Conservation (phyloP, 495 filamentous ascomycete genomes). For the Trichoderma asperelloides region DNA sequence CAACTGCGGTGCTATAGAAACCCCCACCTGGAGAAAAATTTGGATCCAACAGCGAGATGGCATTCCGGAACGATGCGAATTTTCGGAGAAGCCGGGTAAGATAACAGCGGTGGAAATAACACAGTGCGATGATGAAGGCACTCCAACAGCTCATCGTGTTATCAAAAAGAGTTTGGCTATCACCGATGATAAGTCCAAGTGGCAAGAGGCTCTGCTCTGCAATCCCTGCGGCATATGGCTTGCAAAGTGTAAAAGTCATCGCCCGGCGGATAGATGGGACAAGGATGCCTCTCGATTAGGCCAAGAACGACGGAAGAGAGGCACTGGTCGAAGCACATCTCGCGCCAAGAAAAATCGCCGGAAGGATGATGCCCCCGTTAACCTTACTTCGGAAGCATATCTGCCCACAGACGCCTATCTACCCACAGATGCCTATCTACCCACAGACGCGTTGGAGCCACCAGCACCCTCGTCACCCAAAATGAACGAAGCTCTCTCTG, state of each 20-base stretch:
- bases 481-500: neutral
- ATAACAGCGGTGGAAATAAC: slow-evolving; percentile 58
- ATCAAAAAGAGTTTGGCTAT: slow-evolving; percentile 65
- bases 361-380: slow-evolving; percentile 31
- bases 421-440: too few species aligned
- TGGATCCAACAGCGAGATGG: slow-evolving; percentile 62
- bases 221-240: slow-evolving; percentile 97
- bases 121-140: slow-evolving; percentile 49
- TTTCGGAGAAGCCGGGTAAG: slow-evolving; percentile 55
- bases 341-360: slow-evolving; percentile 36
- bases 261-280: slow-evolving; percentile 76
- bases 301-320: slow-evolving; percentile 38
- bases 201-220: slow-evolving; percentile 66
- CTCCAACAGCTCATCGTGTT: slow-evolving; percentile 53
- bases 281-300: slow-evolving; percentile 47
- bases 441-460: slow-evolving; percentile 34
- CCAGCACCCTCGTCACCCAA: slow-evolving; percentile 12
- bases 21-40: slow-evolving; percentile 88
- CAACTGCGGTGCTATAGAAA: slow-evolving; percentile 91
- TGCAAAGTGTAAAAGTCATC: slow-evolving; percentile 73
- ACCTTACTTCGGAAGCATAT: slow-evolving; percentile 41
- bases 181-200: slow-evolving; percentile 52
- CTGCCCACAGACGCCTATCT: slow-evolving; percentile 33
- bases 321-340: slow-evolving; percentile 24
- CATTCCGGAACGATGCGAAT: slow-evolving; percentile 50